phyloP scores from a whole-genome alignment of 2,329 filamentous ascomycete genomes.

The Colletotrichum sp. region DNA sequence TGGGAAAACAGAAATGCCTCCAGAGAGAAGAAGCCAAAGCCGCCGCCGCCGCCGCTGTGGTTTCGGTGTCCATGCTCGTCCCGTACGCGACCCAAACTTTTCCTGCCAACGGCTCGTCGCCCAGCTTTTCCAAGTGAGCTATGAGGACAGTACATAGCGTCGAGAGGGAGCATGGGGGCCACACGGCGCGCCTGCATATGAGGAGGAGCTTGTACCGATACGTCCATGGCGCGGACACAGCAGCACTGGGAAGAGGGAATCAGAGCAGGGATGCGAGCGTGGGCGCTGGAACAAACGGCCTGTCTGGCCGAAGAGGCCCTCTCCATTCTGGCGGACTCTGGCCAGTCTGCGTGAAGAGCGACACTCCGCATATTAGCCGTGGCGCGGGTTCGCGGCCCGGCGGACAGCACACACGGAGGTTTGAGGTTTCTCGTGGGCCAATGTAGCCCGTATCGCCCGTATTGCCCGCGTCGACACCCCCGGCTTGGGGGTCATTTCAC shows the following conservation, averaged over 20 bases:
- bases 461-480: not conserved
- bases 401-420: slow-evolving; percentile 8
- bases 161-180: not conserved
- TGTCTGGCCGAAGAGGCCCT: not conserved
- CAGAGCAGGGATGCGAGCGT: not conserved
- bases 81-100: not conserved
- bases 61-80: not conserved
- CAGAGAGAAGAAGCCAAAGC: slow-evolving; percentile 14
- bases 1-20: slow-evolving; percentile 2
- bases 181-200: not conserved
- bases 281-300: slow-evolving; percentile 2
- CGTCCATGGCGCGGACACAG: not conserved
- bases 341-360: slow-evolving; percentile 3
- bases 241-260: not conserved
- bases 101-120: not conserved
- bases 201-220: not conserved
- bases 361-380: slow-evolving; percentile 14
- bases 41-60: not conserved
- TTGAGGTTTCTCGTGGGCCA: not conserved
- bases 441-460: not conserved
- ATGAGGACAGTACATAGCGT: not conserved
- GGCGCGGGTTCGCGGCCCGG: slow-evolving; percentile 14
- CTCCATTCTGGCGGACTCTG: not conserved
- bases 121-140: not conserved
- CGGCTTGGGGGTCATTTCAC: not conserved